Evolutionary conservation across 129 eudicot genomes (phyloP).

Genomic region (Ambrosia trifida): DNA sequence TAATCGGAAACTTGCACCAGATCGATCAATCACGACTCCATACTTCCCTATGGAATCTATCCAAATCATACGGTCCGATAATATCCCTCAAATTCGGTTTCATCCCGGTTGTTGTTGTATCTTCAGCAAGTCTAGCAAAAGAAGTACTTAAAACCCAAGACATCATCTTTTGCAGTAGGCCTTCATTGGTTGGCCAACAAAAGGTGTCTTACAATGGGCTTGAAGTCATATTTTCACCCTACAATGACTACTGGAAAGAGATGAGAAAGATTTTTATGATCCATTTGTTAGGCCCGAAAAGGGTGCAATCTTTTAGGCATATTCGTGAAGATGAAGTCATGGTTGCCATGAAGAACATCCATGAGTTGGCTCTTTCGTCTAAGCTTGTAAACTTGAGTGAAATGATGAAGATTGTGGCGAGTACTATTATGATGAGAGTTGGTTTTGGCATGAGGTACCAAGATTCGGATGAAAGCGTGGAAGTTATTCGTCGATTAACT

Average conservation of each 20-base stretch:
- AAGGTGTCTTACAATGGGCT: constrained; percentile 20
- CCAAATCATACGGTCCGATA: constrained; percentile 31
- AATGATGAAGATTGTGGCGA: constrained; percentile 17
- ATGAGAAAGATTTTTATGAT: constrained; percentile 25
- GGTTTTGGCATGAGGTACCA: constrained; percentile 26
- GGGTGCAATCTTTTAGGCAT: constrained; percentile 14
- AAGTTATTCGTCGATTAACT: constrained; percentile 11
- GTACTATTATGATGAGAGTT: constrained; percentile 18
- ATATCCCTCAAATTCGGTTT: constrained; percentile 19
- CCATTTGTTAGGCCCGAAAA: constrained; percentile 15
- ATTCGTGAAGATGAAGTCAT: constrained; percentile 31
- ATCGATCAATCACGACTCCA: constrained; percentile 19
- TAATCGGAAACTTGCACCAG: constrained; percentile 37
- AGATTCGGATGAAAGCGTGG: not conserved
- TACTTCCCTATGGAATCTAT: constrained; percentile 27
- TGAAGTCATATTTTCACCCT: constrained; percentile 18
- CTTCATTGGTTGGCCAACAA: constrained; percentile 14
- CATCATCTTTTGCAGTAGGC: constrained; percentile 21
- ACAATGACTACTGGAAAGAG: constrained; percentile 21
- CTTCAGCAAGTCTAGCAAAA: constrained; percentile 26
- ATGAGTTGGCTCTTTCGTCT: constrained; percentile 12
- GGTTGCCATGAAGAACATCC: not conserved
- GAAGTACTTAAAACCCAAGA: constrained; percentile 26
- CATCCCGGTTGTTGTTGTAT: constrained; percentile 23
- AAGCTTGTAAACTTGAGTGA: constrained; percentile 24